Evolutionary conservation across 1,284 basidiomycete species (phyloP).

Genomic region (Leccinum angustisporum): DNA sequence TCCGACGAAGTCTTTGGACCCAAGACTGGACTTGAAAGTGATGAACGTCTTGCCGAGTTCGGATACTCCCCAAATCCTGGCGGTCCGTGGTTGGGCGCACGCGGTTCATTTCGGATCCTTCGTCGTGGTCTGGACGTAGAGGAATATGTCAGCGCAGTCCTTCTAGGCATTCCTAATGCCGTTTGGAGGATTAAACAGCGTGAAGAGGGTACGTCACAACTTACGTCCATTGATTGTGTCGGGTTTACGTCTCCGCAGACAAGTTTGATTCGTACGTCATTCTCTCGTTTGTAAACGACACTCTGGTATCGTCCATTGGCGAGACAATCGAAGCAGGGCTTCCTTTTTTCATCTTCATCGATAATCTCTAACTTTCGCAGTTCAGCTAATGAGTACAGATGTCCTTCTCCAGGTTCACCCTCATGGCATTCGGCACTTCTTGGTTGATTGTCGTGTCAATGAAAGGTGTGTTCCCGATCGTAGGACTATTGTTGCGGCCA

Average conservation of each 20-base stretch:
- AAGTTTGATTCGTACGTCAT: conserved; percentile 93
- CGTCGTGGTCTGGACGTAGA: conserved; percentile 92
- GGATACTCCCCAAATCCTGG: conserved; percentile 92
- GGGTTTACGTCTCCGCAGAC: conserved; percentile 47
- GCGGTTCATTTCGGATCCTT: conserved; percentile 83
- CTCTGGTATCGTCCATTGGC: conserved; percentile 91
- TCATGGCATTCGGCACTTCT: conserved; percentile 90
- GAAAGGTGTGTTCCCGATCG: conserved; percentile 86
- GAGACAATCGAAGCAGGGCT: conserved; percentile 96
- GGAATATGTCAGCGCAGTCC: conserved; percentile 88
- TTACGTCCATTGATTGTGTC: not conserved
- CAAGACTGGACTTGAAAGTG: conserved; percentile 88
- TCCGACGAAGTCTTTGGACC: conserved; percentile 91
- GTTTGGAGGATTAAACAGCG: conserved; percentile 93
- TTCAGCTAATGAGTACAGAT: conserved; percentile 91
- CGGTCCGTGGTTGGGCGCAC: conserved; percentile 87
- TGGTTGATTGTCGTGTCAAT: conserved; percentile 84
- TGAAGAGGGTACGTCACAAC: conserved; percentile 69
- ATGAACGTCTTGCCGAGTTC: conserved; percentile 89
- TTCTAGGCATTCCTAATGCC: conserved; percentile 93
- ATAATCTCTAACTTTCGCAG: conserved; percentile 77
- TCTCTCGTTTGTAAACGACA: conserved; percentile 95
- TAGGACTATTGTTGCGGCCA: conserved; percentile 85
- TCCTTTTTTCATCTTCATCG: conserved; percentile 75
- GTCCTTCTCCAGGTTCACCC: conserved; percentile 94